A percentile compares a stretch with the other conserved stretches of the same genome.
These are phyloP conservation scores for Epichloe gansuensis DNA, from an alignment of 2,329 filamentous ascomycete species.

Conservation along the genomic window DNA sequence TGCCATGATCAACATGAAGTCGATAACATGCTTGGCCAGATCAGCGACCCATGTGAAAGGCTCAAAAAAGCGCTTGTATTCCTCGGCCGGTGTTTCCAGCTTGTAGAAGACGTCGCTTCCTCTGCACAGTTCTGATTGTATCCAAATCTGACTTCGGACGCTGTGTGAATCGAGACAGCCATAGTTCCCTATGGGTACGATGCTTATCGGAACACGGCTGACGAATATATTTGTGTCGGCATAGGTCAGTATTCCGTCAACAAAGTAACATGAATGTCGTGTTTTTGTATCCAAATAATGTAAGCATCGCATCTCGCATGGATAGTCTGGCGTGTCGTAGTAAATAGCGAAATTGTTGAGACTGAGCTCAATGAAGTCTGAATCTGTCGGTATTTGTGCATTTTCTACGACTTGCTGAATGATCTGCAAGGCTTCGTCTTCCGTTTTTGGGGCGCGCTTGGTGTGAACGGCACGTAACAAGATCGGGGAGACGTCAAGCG, in stretches of 20 bases:
- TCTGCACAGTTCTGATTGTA: conserved; percentile 41
- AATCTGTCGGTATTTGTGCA: background rate
- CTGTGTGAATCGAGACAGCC: conserved; percentile 34
- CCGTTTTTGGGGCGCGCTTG: background rate
- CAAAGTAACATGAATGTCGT: conserved; percentile 30
- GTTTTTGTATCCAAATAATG: conserved; percentile 34
- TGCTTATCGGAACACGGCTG: conserved; percentile 39
- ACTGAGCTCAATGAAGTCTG: conserved; percentile 33
- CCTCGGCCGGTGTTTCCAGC: conserved; percentile 39
- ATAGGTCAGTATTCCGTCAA: conserved; percentile 47
- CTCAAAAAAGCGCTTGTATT: conserved; percentile 50
- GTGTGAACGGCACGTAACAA: background rate
- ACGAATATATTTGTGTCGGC: conserved; percentile 37
- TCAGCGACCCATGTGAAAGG: conserved; percentile 61
- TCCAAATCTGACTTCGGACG: conserved; percentile 46
- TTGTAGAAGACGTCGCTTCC: conserved; percentile 48
- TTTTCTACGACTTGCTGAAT: background rate
- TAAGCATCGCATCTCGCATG: conserved; percentile 41
- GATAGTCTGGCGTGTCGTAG: conserved; percentile 22
- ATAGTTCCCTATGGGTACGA: conserved; percentile 56
- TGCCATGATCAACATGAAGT: conserved; percentile 40
- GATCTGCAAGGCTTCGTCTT: conserved; percentile 6
- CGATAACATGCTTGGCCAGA: conserved; percentile 59
- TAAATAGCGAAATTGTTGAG: conserved; percentile 50
- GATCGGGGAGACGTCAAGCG: background rate